Conservation (phyloP, 2,329 filamentous ascomycete species). For the Aureobasidium sp. region DNA sequence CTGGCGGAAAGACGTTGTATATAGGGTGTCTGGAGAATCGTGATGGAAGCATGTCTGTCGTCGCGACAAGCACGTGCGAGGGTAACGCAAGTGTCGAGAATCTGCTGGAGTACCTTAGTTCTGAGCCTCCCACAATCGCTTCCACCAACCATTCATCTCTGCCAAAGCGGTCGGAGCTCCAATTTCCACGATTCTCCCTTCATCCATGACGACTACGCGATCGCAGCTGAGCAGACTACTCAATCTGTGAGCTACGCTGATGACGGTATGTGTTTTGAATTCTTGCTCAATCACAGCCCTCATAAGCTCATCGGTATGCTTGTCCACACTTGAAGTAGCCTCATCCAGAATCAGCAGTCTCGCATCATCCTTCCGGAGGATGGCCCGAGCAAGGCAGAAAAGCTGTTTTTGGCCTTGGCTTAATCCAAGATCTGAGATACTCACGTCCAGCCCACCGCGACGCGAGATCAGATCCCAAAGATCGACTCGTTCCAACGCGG, state of each 20-base stretch:
- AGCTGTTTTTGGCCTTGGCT: too few species aligned
- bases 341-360: too few species aligned
- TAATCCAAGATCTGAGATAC: too few species aligned
- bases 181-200: constrained; percentile 38
- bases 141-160: background rate
- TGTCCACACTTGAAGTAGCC: too few species aligned
- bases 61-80: too few species aligned
- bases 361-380: background rate
- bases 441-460: too few species aligned
- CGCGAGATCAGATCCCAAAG: too few species aligned
- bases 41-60: too few species aligned
- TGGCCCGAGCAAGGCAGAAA: too few species aligned
- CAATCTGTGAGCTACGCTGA: constrained; percentile 49
- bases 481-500: constrained; percentile 25
- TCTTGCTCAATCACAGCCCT: constrained; percentile 15
- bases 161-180: constrained; percentile 14
- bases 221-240: constrained; percentile 48
- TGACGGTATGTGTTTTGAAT: constrained; percentile 50
- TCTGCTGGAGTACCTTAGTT: background rate
- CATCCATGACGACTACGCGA: constrained; percentile 42
- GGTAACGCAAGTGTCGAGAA: too few species aligned
- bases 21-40: accelerated
- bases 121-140: background rate
- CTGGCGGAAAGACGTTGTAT: too few species aligned
- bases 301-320: background rate